These are phyloP conservation scores for Syzygium syzygioides DNA, from an alignment of 441 rosid species.

Conservation along the genomic window DNA sequence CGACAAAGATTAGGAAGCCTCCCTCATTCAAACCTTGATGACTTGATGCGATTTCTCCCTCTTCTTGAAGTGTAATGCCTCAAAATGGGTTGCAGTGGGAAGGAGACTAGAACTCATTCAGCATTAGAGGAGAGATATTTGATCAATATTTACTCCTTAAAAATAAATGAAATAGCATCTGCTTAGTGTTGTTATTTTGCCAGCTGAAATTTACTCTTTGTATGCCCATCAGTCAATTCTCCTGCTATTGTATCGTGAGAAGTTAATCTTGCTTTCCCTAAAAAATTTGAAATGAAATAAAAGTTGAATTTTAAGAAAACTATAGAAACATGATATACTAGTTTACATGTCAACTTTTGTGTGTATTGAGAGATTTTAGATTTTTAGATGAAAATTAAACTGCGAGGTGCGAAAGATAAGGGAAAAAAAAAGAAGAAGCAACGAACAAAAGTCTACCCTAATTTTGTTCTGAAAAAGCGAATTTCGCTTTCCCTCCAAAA, in stretches of 20 bases:
- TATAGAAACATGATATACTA: no score
- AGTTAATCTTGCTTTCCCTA: background rate
- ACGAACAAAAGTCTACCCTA: no score
- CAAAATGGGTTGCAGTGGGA: background rate
- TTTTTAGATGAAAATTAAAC: no score
- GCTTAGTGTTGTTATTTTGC: background rate
- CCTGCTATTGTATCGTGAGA: no score
- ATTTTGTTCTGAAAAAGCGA: no score
- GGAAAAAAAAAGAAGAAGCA: no score
- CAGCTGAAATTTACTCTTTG: background rate
- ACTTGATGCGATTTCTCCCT: background rate
- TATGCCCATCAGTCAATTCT: background rate
- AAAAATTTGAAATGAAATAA: no score
- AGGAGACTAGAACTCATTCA: background rate
- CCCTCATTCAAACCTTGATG: constrained; percentile 22
- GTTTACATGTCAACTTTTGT: no score
- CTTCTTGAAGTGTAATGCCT: background rate
- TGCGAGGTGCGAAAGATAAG: no score
- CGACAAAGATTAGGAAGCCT: constrained; percentile 46
- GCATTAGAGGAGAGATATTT: background rate
- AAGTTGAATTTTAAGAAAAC: no score
- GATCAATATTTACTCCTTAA: background rate
- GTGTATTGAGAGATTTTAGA: no score
- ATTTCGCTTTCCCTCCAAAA: background rate
- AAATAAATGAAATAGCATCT: background rate